Conservation (phyloP, 2,329 filamentous ascomycete genomes). For the Hawksworthiomyces lignivorus region DNA sequence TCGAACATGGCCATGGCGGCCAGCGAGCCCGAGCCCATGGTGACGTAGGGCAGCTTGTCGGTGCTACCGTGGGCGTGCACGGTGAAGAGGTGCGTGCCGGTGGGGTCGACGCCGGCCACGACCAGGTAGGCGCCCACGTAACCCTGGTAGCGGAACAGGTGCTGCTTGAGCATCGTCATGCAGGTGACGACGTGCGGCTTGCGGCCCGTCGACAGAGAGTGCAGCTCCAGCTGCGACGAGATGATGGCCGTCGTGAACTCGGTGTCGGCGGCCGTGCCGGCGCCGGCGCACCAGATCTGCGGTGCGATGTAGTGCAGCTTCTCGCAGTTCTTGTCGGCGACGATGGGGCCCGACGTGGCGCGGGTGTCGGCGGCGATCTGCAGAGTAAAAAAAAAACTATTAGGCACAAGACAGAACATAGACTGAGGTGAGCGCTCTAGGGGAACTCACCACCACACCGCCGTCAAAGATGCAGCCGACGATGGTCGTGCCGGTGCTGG, state of each 20-base stretch:
- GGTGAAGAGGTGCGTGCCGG: slow-evolving; percentile 90
- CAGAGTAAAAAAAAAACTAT: neutral
- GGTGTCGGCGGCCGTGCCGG: slow-evolving; percentile 94
- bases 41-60: slow-evolving; percentile 98
- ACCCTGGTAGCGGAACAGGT: slow-evolving; percentile 97
- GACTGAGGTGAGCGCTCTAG: no score
- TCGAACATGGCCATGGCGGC: slow-evolving; percentile 98
- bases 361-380: slow-evolving; percentile 96
- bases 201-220: slow-evolving; percentile 91
- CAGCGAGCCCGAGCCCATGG: slow-evolving; percentile 93
- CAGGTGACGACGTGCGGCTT: slow-evolving; percentile 96
- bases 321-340: slow-evolving; percentile 99
- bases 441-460: slow-evolving; percentile 75
- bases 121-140: slow-evolving; percentile 97
- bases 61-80: slow-evolving; percentile 97
- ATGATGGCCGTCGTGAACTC: slow-evolving; percentile 99
- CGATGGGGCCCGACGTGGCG: slow-evolving; percentile 94
- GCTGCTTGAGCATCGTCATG: slow-evolving; percentile 99
- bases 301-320: slow-evolving; percentile 98
- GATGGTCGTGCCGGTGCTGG: slow-evolving; percentile 97
- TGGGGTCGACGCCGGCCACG: slow-evolving; percentile 92
- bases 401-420: neutral
- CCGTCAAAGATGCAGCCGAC: slow-evolving; percentile 95
- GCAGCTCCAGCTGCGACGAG: slow-evolving; percentile 96
- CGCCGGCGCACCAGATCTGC: slow-evolving; percentile 98